Evolutionary conservation across 2,329 filamentous ascomycete species (phyloP).

Genomic region (Cladosporium oxysporum): DNA sequence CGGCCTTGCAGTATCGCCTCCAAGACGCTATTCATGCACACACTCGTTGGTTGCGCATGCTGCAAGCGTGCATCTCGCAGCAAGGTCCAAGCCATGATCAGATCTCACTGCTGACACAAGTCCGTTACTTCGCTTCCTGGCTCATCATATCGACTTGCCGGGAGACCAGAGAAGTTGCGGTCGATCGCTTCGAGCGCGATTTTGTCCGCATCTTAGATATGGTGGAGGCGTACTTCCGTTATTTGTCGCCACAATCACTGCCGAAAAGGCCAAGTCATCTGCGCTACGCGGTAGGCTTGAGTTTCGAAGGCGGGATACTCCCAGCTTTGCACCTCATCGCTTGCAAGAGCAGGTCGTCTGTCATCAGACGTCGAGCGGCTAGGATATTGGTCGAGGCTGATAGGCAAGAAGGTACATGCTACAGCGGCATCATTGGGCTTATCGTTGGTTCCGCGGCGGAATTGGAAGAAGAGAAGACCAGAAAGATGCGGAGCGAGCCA

Average conservation of each 20-base stretch:
- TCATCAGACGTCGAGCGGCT: background rate
- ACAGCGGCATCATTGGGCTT: background rate
- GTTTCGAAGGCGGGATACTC: constrained; percentile 10
- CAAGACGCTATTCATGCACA: background rate
- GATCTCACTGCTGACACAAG: constrained; percentile 5
- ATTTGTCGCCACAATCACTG: background rate
- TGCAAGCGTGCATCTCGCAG: background rate
- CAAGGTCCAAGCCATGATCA: background rate
- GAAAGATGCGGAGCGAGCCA: background rate
- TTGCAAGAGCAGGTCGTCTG: constrained; percentile 7
- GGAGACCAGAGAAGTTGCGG: constrained; percentile 1
- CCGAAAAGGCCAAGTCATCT: background rate
- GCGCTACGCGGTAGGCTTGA: background rate
- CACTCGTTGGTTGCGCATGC: background rate
- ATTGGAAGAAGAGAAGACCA: background rate
- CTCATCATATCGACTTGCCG: constrained; percentile 6
- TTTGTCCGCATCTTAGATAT: constrained; percentile 7
- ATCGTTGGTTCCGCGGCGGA: constrained; percentile 4
- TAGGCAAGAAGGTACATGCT: background rate
- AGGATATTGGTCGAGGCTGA: background rate
- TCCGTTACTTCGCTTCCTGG: constrained; percentile 18
- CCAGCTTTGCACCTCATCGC: constrained; percentile 13
- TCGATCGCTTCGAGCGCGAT: constrained; percentile 5
- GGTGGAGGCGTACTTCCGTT: background rate
- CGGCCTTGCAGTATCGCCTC: background rate